A percentile compares a stretch with the other conserved stretches of the same genome.
Evolutionary conservation across 352 stramenopile genomes (phyloP).

Genomic region (Phytopythium montanum): DNA sequence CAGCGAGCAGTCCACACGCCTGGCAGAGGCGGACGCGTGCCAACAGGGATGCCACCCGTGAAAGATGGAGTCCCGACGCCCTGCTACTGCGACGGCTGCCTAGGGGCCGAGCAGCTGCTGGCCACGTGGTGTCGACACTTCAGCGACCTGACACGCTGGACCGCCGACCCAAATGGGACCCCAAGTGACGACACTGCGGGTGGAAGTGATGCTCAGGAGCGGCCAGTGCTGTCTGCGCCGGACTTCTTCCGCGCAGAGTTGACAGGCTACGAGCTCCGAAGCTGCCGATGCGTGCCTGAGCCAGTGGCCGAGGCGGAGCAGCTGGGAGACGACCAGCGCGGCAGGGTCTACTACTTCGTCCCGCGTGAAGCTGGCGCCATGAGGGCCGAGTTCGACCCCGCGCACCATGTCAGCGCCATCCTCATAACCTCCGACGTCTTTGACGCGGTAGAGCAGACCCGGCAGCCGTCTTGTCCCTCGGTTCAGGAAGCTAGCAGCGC

Average conservation of each 20-base stretch:
- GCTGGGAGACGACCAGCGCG: neutral
- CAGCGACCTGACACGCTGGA: constrained; percentile 44
- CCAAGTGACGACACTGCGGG: neutral
- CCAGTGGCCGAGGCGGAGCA: neutral
- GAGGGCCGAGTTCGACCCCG: constrained; percentile 23
- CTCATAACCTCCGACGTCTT: constrained; percentile 19
- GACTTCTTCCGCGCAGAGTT: constrained; percentile 35
- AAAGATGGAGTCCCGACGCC: constrained; percentile 34
- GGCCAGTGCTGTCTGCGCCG: constrained; percentile 11
- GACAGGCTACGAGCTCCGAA: constrained; percentile 17
- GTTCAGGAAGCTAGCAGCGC: neutral
- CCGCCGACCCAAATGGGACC: neutral
- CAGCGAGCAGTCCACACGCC: constrained; percentile 20
- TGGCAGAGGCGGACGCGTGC: constrained; percentile 17
- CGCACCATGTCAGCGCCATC: constrained; percentile 33
- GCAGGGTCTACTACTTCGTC: constrained; percentile 31
- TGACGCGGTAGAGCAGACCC: neutral
- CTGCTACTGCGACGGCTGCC: constrained; percentile 52
- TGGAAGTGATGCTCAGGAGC: neutral
- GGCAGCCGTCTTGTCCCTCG: neutral
- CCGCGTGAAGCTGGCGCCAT: constrained; percentile 2
- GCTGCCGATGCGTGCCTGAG: constrained; percentile 1
- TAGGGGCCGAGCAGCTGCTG: constrained; percentile 40
- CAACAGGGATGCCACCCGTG: constrained; percentile 29
- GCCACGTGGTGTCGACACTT: constrained; percentile 57